Conservation (phyloP, 768 basidiomycete species). For the Mrakia frigida region DNA sequence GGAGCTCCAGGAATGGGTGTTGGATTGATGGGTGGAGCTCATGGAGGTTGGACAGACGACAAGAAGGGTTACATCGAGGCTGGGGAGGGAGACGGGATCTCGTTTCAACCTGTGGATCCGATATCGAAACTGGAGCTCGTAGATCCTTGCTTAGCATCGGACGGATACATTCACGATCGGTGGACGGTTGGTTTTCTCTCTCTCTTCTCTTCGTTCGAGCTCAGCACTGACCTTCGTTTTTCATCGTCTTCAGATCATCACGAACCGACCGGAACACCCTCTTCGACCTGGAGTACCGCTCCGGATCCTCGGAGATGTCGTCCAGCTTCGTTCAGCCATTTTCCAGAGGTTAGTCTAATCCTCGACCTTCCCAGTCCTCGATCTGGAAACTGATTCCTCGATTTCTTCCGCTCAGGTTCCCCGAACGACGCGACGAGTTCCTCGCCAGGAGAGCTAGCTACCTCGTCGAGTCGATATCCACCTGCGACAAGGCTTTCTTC, state of each 20-base stretch:
- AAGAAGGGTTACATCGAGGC: slow-evolving; percentile 20
- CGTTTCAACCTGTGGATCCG: slow-evolving; percentile 30
- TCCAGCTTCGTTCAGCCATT: slow-evolving; percentile 26
- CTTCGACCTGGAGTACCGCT: slow-evolving; percentile 9
- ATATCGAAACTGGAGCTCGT: slow-evolving; percentile 31
- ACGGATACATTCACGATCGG: slow-evolving; percentile 30
- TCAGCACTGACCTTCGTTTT: no score
- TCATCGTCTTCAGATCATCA: background rate
- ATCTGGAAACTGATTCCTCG: background rate
- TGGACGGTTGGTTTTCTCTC: background rate
- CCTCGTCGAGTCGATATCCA: slow-evolving; percentile 6
- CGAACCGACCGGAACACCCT: slow-evolving; percentile 18
- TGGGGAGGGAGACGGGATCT: slow-evolving; percentile 24
- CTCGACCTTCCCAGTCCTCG: background rate
- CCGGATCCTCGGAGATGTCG: slow-evolving; percentile 27
- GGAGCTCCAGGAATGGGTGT: slow-evolving; percentile 5
- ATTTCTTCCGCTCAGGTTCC: slow-evolving; percentile 1
- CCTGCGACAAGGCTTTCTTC: slow-evolving; percentile 27
- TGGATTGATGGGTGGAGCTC: background rate
- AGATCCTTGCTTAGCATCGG: slow-evolving; percentile 27
- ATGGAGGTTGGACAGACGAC: slow-evolving; percentile 17
- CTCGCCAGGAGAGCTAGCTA: slow-evolving; percentile 18
- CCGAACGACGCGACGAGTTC: slow-evolving; percentile 29
- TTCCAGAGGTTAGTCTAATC: background rate
- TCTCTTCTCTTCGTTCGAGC: no score